phyloP scores from a whole-genome alignment of 306 rosid genomes.

The Ormosia emarginata region DNA sequence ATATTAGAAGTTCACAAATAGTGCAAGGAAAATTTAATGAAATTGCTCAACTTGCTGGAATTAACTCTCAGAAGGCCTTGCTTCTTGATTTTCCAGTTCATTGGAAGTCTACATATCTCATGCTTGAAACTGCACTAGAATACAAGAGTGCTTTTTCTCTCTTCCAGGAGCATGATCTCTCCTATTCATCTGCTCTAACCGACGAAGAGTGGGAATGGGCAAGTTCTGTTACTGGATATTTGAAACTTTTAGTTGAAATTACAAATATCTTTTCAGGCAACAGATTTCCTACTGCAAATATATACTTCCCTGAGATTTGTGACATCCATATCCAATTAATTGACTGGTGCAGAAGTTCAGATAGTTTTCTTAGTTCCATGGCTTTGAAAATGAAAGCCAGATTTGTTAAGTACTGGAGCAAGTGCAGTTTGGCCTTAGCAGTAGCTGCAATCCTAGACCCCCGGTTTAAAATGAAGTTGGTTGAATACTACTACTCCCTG shows the following conservation, averaged over 20 bases:
- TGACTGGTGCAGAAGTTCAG: constrained; percentile 65
- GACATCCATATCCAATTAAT: constrained; percentile 65
- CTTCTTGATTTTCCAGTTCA: constrained; percentile 48
- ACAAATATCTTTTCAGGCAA: constrained; percentile 44
- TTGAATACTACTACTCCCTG: constrained; percentile 77
- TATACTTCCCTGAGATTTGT: constrained; percentile 70
- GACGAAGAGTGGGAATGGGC: constrained; percentile 66
- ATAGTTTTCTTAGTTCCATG: constrained; percentile 47
- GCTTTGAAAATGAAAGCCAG: constrained; percentile 56
- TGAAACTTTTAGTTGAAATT: constrained; percentile 65
- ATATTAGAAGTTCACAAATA: constrained; percentile 54
- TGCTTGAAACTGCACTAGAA: constrained; percentile 68
- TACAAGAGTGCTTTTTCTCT: constrained; percentile 55
- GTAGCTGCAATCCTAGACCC: constrained; percentile 74
- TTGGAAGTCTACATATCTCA: constrained; percentile 57
- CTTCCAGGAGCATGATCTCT: constrained; percentile 53
- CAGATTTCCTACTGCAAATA: constrained; percentile 55
- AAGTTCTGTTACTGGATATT: constrained; percentile 38
- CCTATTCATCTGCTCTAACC: constrained; percentile 42
- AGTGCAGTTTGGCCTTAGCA: constrained; percentile 64
- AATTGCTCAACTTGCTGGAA: constrained; percentile 51
- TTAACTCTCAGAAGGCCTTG: constrained; percentile 44
- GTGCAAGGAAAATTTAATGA: constrained; percentile 53
- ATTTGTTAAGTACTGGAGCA: constrained; percentile 76
- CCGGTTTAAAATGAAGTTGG: constrained; percentile 69